Evolutionary conservation across 2,329 filamentous ascomycete genomes (phyloP).

Genomic region (Pezicula neosporulosa): DNA sequence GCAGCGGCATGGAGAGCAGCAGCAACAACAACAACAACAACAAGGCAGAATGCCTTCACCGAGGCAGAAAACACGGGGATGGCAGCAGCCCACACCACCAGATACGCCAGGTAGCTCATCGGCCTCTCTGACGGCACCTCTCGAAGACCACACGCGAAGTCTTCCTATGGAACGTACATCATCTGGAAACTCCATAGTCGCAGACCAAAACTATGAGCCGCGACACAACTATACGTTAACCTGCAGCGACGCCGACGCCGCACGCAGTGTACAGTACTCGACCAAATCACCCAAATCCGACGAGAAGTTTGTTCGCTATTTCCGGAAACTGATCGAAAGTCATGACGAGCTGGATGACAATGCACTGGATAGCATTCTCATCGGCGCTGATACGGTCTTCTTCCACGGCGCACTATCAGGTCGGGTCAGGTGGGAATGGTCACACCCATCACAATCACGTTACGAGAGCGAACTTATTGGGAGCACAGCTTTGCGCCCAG

Average conservation of each 20-base stretch:
- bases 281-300: constrained; percentile 13
- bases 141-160: constrained; percentile 7
- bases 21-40: not conserved
- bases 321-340: constrained; percentile 52
- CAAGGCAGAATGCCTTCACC: constrained; percentile 9
- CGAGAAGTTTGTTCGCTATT: constrained; percentile 46
- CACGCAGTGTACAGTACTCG: constrained; percentile 12
- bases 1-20: constrained; percentile 1
- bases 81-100: constrained; percentile 9
- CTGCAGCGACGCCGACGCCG: constrained; percentile 17
- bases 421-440: constrained; percentile 63
- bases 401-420: constrained; percentile 52
- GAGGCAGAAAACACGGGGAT: constrained; percentile 6
- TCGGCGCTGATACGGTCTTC: constrained; percentile 59
- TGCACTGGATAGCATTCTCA: constrained; percentile 55
- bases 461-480: constrained; percentile 57
- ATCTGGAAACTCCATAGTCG: constrained; percentile 27
- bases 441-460: constrained; percentile 42
- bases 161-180: constrained; percentile 27
- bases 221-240: constrained; percentile 13
- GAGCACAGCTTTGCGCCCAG: constrained; percentile 54
- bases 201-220: constrained; percentile 14
- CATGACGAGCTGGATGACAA: constrained; percentile 50
- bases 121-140: constrained; percentile 4
- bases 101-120: constrained; percentile 7